Percentiles rank a stretch among this genome's conserved stretches.
Conservation (phyloP, 495 filamentous ascomycete species). For the Aspergillus avenaceus region DNA sequence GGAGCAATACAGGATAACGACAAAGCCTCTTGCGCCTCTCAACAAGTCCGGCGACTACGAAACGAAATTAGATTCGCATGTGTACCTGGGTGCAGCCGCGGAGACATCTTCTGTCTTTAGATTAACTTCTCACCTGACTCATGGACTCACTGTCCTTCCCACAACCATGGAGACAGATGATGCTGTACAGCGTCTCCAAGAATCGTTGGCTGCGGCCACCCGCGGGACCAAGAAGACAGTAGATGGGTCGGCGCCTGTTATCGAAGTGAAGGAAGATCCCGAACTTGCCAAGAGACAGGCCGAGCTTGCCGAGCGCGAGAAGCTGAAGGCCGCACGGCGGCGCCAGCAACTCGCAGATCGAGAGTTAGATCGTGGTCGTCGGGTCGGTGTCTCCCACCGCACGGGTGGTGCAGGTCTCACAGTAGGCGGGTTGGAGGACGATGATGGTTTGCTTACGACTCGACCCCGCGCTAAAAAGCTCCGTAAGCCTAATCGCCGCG, state of each 20-base stretch:
- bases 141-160: slow-evolving; percentile 67
- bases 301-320: slow-evolving; percentile 69
- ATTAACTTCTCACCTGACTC: slow-evolving; percentile 74
- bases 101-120: slow-evolving; percentile 65
- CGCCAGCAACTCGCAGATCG: slow-evolving; percentile 66
- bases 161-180: slow-evolving; percentile 69
- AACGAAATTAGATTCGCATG: slow-evolving; percentile 69
- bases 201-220: slow-evolving; percentile 59
- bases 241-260: slow-evolving; percentile 52
- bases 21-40: slow-evolving; percentile 70
- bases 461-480: slow-evolving; percentile 39
- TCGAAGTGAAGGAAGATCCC: slow-evolving; percentile 68
- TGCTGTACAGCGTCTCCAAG: slow-evolving; percentile 70
- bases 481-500: slow-evolving; percentile 41
- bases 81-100: slow-evolving; percentile 74
- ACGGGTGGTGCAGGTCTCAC: slow-evolving; percentile 57
- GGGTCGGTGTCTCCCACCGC: slow-evolving; percentile 42
- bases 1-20: slow-evolving; percentile 74
- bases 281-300: slow-evolving; percentile 74
- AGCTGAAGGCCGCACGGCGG: slow-evolving; percentile 59
- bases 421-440: slow-evolving; percentile 71
- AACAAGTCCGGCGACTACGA: slow-evolving; percentile 58
- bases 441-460: slow-evolving; percentile 46
- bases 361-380: slow-evolving; percentile 54
- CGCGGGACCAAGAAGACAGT: slow-evolving; percentile 54